phyloP scores from a whole-genome alignment of 352 stramenopile species.

The Phytophthora rubi region DNA sequence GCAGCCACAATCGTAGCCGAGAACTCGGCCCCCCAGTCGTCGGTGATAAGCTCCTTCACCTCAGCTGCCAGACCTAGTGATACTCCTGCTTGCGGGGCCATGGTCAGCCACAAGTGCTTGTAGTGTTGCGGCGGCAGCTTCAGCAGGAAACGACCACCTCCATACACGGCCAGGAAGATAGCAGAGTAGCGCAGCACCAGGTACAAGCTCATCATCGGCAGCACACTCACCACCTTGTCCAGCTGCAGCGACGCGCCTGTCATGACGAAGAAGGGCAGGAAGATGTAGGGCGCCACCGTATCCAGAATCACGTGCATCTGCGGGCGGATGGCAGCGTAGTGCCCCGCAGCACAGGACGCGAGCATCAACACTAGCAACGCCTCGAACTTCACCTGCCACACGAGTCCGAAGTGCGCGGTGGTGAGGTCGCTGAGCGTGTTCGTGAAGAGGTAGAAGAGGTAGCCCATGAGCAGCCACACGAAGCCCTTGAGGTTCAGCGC shows the following conservation, averaged over 20 bases:
- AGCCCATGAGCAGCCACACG: slow-evolving; percentile 65
- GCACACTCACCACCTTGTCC: slow-evolving; percentile 60
- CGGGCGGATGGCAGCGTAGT: not conserved
- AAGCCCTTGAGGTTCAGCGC: slow-evolving; percentile 70
- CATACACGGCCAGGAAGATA: slow-evolving; percentile 67
- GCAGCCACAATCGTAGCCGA: slow-evolving; percentile 67
- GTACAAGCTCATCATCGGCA: slow-evolving; percentile 73
- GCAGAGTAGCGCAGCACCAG: slow-evolving; percentile 58
- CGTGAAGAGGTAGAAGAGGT: slow-evolving; percentile 67
- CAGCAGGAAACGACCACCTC: slow-evolving; percentile 58
- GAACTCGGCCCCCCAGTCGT: slow-evolving; percentile 64
- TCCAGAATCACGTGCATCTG: not conserved
- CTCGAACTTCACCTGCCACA: slow-evolving; percentile 69
- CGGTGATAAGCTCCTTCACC: slow-evolving; percentile 60
- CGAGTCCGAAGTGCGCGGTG: slow-evolving; percentile 53
- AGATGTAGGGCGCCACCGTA: slow-evolving; percentile 55
- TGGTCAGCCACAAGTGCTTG: slow-evolving; percentile 73
- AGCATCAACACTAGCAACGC: not conserved
- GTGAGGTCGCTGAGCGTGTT: slow-evolving; percentile 61
- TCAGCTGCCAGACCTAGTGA: slow-evolving; percentile 66
- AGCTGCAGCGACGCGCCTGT: slow-evolving; percentile 68
- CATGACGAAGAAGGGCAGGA: slow-evolving; percentile 81
- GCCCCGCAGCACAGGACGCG: not conserved
- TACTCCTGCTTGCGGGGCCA: slow-evolving; percentile 72
- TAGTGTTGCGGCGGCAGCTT: slow-evolving; percentile 66